phyloP scores from a whole-genome alignment of 768 basidiomycete species.

The Amanita rubescens region DNA sequence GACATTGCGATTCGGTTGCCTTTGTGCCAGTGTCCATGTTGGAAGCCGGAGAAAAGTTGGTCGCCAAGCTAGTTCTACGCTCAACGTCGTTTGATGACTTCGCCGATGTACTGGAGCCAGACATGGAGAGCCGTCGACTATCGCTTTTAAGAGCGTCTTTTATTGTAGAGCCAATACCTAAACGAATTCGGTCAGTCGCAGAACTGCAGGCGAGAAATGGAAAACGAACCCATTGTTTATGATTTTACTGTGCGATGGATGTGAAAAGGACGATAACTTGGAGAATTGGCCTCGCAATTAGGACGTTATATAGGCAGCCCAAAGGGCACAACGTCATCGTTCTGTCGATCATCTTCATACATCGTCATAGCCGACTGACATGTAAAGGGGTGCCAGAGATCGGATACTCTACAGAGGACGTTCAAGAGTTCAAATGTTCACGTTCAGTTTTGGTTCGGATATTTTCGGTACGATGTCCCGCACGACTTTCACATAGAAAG shows the following conservation, averaged over 20 bases:
- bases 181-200: not conserved
- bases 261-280: not conserved
- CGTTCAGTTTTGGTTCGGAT: not conserved
- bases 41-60: not conserved
- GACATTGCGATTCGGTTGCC: too few species aligned
- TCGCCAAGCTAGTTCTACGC: not conserved
- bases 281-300: not conserved
- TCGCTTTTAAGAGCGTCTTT: conserved; percentile 1
- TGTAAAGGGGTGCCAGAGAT: not conserved
- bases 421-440: too few species aligned
- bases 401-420: too few species aligned
- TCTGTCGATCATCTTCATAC: too few species aligned
- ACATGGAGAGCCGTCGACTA: not conserved
- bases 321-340: not conserved
- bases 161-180: not conserved
- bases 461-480: not conserved
- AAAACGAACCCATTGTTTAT: too few species aligned
- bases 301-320: not conserved
- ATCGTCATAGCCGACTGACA: too few species aligned
- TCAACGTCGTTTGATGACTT: not conserved
- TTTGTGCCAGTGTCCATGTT: too few species aligned
- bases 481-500: not conserved
- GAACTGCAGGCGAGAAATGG: not conserved
- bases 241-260: not conserved
- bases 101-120: not conserved